Percentiles rank a stretch among this genome's conserved stretches.
Conservation (phyloP, 2,329 filamentous ascomycete species). For the Hypoxylon sp. region DNA sequence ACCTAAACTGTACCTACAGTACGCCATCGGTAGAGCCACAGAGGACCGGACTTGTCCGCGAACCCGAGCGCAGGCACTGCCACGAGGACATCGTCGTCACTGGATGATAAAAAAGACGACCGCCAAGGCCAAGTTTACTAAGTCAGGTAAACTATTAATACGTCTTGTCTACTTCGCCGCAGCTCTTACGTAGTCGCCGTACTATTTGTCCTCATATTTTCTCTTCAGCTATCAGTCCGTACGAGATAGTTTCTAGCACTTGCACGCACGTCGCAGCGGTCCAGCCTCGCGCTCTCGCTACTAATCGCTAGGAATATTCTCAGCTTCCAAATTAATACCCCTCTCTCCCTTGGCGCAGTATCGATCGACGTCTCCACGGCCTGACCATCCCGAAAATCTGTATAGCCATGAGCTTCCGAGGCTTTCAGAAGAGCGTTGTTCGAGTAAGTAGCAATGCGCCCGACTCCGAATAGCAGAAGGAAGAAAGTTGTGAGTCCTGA, state of each 20-base stretch:
- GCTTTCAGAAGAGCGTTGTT: conserved; percentile 87
- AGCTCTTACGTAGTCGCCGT: not conserved
- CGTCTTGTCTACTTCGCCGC: conserved; percentile 4
- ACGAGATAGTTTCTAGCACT: not conserved
- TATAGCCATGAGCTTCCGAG: conserved; percentile 89
- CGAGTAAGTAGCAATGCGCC: conserved; percentile 66
- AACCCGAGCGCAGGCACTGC: conserved; percentile 29
- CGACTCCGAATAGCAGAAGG: not conserved
- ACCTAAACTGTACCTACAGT: no score
- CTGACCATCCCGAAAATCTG: conserved; percentile 6
- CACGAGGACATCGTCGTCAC: conserved; percentile 33
- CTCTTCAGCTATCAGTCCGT: conserved; percentile 2
- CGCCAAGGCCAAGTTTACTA: conserved; percentile 21
- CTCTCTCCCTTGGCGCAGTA: not conserved
- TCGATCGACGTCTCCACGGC: not conserved
- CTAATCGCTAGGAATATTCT: conserved; percentile 9
- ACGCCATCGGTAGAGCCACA: no score
- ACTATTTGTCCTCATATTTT: conserved; percentile 8
- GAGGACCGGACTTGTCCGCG: conserved; percentile 17
- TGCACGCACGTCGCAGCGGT: not conserved
- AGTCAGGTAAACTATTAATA: conserved; percentile 19
- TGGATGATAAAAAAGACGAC: conserved; percentile 7
- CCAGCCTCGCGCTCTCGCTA: conserved; percentile 4
- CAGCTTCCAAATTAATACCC: conserved; percentile 21
- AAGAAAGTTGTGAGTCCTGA: not conserved